A percentile compares a stretch with the other conserved stretches of the same genome.
Evolutionary conservation across 495 filamentous ascomycete species (phyloP).

Genomic region (Neurospora sp.): DNA sequence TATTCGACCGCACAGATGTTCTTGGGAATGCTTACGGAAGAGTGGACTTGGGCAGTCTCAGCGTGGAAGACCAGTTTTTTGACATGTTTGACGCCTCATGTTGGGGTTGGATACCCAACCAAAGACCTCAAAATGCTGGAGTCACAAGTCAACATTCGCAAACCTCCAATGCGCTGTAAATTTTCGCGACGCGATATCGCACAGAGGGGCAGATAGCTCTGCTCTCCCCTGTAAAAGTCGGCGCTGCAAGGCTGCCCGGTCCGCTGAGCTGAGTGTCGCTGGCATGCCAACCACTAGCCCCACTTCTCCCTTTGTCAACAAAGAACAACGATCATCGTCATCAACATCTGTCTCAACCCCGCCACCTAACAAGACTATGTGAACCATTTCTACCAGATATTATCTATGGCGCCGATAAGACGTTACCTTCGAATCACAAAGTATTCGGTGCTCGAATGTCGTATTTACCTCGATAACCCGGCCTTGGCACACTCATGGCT

Average conservation of each 20-base stretch:
- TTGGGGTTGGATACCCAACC: not conserved
- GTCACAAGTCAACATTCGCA: not conserved
- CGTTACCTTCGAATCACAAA: constrained; percentile 77
- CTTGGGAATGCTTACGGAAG: constrained; percentile 29
- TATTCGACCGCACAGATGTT: not conserved
- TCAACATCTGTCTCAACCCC: not conserved
- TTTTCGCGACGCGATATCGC: constrained; percentile 4
- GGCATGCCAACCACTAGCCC: not conserved
- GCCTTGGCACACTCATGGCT: constrained; percentile 73
- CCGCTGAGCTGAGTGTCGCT: not conserved
- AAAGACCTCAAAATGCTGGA: not conserved
- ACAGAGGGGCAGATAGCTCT: not conserved
- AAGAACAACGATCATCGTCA: not conserved
- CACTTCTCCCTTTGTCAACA: not conserved
- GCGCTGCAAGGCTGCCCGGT: constrained; percentile 11
- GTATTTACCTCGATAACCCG: constrained; percentile 90
- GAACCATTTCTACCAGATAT: not conserved
- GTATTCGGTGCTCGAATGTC: constrained; percentile 85
- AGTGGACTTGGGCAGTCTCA: constrained; percentile 38
- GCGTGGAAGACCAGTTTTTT: constrained; percentile 37
- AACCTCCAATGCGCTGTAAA: not conserved
- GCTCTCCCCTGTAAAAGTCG: constrained; percentile 7
- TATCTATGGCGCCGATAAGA: constrained; percentile 66
- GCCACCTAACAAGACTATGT: not conserved
- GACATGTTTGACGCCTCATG: constrained; percentile 28